These are phyloP conservation scores for Golovinomyces cichoracearum DNA, from an alignment of 2,329 filamentous ascomycete species.

Conservation along the genomic window DNA sequence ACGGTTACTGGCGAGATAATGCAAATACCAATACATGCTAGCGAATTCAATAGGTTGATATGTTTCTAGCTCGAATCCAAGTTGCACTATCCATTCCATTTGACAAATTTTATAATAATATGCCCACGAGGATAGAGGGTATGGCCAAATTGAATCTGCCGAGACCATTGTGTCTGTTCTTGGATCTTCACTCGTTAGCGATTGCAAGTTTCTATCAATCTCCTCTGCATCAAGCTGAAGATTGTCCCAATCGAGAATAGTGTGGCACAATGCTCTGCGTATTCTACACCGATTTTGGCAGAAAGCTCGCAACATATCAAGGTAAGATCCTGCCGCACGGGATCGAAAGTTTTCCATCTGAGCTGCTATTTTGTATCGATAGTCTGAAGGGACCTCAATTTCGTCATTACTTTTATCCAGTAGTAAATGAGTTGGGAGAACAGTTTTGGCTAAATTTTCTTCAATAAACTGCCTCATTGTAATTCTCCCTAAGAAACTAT, in stretches of 20 bases:
- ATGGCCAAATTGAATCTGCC: constrained; percentile 32
- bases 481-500: constrained; percentile 39
- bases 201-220: constrained; percentile 41
- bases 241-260: constrained; percentile 57
- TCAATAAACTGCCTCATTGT: constrained; percentile 52
- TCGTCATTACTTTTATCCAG: constrained; percentile 51
- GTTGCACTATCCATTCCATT: constrained; percentile 66
- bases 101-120: constrained; percentile 74
- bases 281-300: constrained; percentile 80
- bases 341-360: constrained; percentile 46
- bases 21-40: constrained; percentile 77
- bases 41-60: constrained; percentile 67
- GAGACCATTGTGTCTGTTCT: constrained; percentile 23
- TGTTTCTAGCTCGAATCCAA: constrained; percentile 81
- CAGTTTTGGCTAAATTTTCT: constrained; percentile 52
- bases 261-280: constrained; percentile 68
- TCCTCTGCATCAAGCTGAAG: constrained; percentile 62
- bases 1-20: constrained; percentile 43
- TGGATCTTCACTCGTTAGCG: constrained; percentile 33
- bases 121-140: constrained; percentile 65
- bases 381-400: constrained; percentile 47
- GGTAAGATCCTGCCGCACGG: constrained; percentile 39
- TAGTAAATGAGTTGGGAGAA: constrained; percentile 44
- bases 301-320: constrained; percentile 60
- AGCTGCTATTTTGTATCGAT: constrained; percentile 44